Base-by-base conservation (phyloP, 2,329 filamentous ascomycete genomes). In the Fusarium chuoi region DNA sequence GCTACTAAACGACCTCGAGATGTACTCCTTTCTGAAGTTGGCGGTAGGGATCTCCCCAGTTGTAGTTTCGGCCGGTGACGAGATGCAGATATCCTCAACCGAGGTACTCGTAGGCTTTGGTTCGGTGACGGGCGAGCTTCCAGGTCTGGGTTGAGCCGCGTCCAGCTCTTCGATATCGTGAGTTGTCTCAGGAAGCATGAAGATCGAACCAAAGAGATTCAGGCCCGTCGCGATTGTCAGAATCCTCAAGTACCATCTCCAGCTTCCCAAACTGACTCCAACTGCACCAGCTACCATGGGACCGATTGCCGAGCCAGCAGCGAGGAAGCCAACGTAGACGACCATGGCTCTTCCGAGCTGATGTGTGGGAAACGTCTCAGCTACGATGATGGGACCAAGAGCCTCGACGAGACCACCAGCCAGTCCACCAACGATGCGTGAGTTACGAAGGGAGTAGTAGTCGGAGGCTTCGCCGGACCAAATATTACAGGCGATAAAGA, bases 211-310 rank as follows among this genome's bases (percentile, higher is more conserved):
- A 15, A 65, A 1, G 2, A 65, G 20, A 3, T 65, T 66, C 3
- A 49, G n/a, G 1, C 61, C 49, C 1, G 20, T 38, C 9, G n/a
- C 11, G 2, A 58, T 33, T 5, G 62, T 44, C 1, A 66, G 15
- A 18, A 66, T 65, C 11, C 64, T 65, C 6, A 66, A n/a, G 7
- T 65, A 66, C 64, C 64, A 66, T 9, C 64, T 24, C 64, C 64
- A 66, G 11, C 61, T 66, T 5, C 22, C 24, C n/a, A 66, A 11
- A 3, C 38, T 38, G 5, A 33, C 33, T 12, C 61, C 61, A 17
- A 66, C 44, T 5, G 49, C 49, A 7, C 64, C 64, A 33, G 61
- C 18, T 4, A 58, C 64, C 3, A 65, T 35, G 1, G 61, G 64
- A 13, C 64, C 64, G 3, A 66, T 28, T 7, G 64, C 28, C 6